Percentiles rank a stretch among this genome's conserved stretches.
Evolutionary conservation across 2,329 filamentous ascomycete species (phyloP).

Genomic region (Diaporthe ampelina): DNA sequence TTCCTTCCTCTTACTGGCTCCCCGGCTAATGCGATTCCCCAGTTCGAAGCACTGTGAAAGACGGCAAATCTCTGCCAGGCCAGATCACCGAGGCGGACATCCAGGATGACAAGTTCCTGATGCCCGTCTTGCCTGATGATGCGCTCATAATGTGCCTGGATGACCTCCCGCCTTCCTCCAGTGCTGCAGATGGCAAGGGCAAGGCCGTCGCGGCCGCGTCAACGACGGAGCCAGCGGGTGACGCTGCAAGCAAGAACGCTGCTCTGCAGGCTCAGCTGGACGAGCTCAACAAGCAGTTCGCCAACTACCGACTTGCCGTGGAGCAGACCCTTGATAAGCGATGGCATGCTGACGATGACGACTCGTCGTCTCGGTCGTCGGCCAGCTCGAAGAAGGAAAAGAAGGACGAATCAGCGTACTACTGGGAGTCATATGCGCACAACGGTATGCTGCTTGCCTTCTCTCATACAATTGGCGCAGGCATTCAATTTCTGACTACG

Average conservation of each 20-base stretch:
- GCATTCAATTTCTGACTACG: neutral
- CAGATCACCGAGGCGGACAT: slow-evolving; percentile 74
- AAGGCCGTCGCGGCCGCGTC: slow-evolving; percentile 45
- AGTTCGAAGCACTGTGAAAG: slow-evolving; percentile 64
- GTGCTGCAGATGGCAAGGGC: slow-evolving; percentile 47
- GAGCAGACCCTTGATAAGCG: slow-evolving; percentile 76
- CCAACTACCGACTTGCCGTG: slow-evolving; percentile 75
- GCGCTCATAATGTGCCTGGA: slow-evolving; percentile 89
- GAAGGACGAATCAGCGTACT: slow-evolving; percentile 59
- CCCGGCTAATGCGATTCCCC: slow-evolving; percentile 12
- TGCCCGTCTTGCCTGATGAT: slow-evolving; percentile 90
- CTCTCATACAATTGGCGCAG: neutral
- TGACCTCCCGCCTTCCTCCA: slow-evolving; percentile 69
- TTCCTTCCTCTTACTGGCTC: too few relatives aligned
- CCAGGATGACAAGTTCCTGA: slow-evolving; percentile 82
- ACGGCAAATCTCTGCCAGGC: slow-evolving; percentile 63
- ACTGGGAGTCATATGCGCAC: slow-evolving; percentile 74
- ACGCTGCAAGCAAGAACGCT: slow-evolving; percentile 60
- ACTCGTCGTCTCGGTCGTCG: slow-evolving; percentile 37
- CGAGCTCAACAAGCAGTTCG: slow-evolving; percentile 71
- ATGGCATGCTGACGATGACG: slow-evolving; percentile 69
- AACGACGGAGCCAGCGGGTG: slow-evolving; percentile 50
- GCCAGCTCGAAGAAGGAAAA: slow-evolving; percentile 44
- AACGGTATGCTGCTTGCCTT: slow-evolving; percentile 63
- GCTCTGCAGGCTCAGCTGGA: slow-evolving; percentile 74